phyloP scores from a whole-genome alignment of 2,329 filamentous ascomycete genomes.

The Tricladium varicosporioides region DNA sequence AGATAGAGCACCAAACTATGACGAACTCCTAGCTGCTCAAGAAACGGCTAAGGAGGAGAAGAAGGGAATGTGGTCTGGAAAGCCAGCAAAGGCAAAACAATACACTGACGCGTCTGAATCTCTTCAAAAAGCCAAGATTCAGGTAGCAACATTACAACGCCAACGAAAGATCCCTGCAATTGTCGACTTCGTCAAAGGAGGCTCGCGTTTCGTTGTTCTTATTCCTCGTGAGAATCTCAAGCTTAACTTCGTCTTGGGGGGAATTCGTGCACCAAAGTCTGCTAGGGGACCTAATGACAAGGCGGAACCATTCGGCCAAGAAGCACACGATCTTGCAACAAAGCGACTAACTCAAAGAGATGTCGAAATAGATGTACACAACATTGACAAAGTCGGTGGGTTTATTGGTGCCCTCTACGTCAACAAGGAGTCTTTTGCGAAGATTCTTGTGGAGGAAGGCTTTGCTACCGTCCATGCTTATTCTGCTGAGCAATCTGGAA shows the following conservation, averaged over 20 bases:
- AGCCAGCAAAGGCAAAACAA: conserved; percentile 77
- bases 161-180: conserved; percentile 91
- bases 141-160: conserved; percentile 80
- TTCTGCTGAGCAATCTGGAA: conserved; percentile 92
- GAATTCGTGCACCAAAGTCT: conserved; percentile 86
- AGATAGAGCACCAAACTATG: conserved; percentile 91
- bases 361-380: conserved; percentile 92
- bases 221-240: conserved; percentile 92
- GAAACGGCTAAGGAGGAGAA: conserved; percentile 80
- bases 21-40: conserved; percentile 78
- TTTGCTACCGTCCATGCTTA: conserved; percentile 90
- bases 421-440: conserved; percentile 93
- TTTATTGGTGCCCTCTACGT: conserved; percentile 96
- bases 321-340: conserved; percentile 89
- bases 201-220: conserved; percentile 87
- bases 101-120: conserved; percentile 90
- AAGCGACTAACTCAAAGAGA: conserved; percentile 89
- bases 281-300: conserved; percentile 75
- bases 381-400: conserved; percentile 92
- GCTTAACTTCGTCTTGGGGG: conserved; percentile 89
- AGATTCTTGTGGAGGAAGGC: conserved; percentile 89
- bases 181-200: conserved; percentile 98
- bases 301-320: conserved; percentile 90
- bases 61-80: conserved; percentile 94
- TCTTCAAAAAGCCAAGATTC: conserved; percentile 92